Evolutionary conservation across 768 basidiomycete species (phyloP), one percentile per base, ranked within the genome.

Genomic region (Psilocybe azurescens): DNA sequence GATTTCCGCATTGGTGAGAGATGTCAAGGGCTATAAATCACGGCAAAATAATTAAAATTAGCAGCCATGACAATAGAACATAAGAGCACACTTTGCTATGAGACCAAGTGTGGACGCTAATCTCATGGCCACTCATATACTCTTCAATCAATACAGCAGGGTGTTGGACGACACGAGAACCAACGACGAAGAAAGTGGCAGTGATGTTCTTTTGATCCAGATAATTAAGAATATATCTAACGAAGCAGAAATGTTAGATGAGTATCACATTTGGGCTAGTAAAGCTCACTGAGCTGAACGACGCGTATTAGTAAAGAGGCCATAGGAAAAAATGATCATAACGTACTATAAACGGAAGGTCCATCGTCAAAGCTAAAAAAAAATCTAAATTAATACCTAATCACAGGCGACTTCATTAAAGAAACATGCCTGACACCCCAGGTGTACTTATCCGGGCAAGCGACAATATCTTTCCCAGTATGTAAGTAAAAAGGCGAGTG

Each of bases 151-250:
- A 81, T 61, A 95, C 84, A 13, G 78, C 70, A 11, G 95, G 90
- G 53, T 87, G 83, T 58, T 93, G 90, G 63, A 96, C 82, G 59
- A 91, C 89, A 61, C 95, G 92, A 47, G 90, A 92, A 55, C 92
- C 92, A 2, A 94, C 88, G 50, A 94, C 88, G 79, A 97, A 99
- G 83, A 98, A 98, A 2, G 97, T 98, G 6, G 95, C 86, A 9
- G 72, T 78, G 64, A 97, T 70, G 38, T 86, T 74, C 71, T 91
- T 82, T 59, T 84, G 72, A 33, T 80, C 70, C 39, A 97, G 80
- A 74, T 86, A 97, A 57, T 89, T 81, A 58, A 97, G 84, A 5
- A 98, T 65, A 72, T 84, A 79, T 77, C 93, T 82, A 72, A 57
- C 20, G 11, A 53, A n/a, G 63, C 61, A 29, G 32, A 64, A 16